Conservation (phyloP, 2,329 filamentous ascomycete genomes). For the Claviceps maximensis region DNA sequence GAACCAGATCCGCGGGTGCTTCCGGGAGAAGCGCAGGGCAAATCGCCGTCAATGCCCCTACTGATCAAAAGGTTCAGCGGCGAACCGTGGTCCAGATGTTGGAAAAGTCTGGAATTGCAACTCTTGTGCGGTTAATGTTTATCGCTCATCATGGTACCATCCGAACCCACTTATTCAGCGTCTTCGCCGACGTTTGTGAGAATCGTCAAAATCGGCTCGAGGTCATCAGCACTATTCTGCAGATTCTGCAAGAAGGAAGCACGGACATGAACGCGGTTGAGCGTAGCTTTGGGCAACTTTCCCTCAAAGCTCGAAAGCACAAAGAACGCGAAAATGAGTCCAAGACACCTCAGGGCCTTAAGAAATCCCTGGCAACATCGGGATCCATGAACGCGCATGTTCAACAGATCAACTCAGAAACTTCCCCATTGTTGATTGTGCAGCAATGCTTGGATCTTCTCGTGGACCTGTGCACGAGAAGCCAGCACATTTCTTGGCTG, state of each 20-base stretch:
- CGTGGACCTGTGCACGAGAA: constrained; percentile 70
- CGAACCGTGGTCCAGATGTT: constrained; percentile 90
- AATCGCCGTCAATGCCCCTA: constrained; percentile 23
- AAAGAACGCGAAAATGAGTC: constrained; percentile 44
- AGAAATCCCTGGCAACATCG: constrained; percentile 56
- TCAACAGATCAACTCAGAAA: constrained; percentile 58
- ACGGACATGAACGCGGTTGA: constrained; percentile 88
- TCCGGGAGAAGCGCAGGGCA: constrained; percentile 10
- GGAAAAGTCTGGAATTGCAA: constrained; percentile 89
- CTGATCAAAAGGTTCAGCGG: constrained; percentile 53
- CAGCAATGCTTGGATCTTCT: constrained; percentile 87
- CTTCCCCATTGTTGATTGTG: constrained; percentile 87
- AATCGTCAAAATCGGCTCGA: constrained; percentile 94
- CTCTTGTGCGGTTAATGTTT: constrained; percentile 96
- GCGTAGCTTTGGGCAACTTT: constrained; percentile 86
- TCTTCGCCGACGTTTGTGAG: constrained; percentile 84
- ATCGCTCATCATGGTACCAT: constrained; percentile 83
- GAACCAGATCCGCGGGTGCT: constrained; percentile 17
- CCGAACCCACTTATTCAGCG: constrained; percentile 68
- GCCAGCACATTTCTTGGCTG: constrained; percentile 75
- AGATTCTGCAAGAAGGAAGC: constrained; percentile 91
- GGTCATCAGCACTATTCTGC: constrained; percentile 81
- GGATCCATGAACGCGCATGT: constrained; percentile 24
- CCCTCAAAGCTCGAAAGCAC: constrained; percentile 75
- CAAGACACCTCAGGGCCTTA: constrained; percentile 71